These are phyloP conservation scores for Apiospora malaysiana DNA, from an alignment of 2,329 filamentous ascomycete genomes.

Conservation along the genomic window DNA sequence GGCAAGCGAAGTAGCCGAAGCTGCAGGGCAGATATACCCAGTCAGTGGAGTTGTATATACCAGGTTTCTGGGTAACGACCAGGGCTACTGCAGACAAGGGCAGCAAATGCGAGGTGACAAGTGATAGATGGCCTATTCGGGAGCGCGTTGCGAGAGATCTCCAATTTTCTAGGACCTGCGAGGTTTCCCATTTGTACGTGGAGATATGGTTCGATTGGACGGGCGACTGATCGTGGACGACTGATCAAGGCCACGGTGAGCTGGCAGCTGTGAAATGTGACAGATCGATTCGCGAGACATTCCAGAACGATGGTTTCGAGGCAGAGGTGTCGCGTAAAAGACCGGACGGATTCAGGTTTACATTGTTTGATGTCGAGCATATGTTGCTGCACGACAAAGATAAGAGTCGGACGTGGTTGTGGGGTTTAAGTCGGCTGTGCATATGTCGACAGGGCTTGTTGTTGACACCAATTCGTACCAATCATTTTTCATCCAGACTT, in stretches of 20 bases:
- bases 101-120: constrained; percentile 6
- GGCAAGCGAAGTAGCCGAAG: constrained; percentile 13
- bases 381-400: not conserved
- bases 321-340: not conserved
- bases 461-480: not conserved
- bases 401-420: not conserved
- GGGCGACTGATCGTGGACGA: too few species aligned
- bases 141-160: not conserved
- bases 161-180: not conserved
- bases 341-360: not conserved
- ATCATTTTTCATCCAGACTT: not conserved
- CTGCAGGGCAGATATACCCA: constrained; percentile 5
- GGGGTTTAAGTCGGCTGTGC: not conserved
- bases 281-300: not conserved
- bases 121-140: constrained; percentile 2
- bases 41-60: constrained; percentile 11
- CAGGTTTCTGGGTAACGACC: constrained; percentile 7
- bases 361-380: not conserved
- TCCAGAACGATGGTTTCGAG: constrained; percentile 9
- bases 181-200: not conserved
- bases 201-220: not conserved
- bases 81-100: not conserved
- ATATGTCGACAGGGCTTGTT: not conserved
- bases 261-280: constrained; percentile 7
- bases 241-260: not conserved